Conservation (phyloP, 1,284 basidiomycete genomes). For the Polyporus tsugae region DNA sequence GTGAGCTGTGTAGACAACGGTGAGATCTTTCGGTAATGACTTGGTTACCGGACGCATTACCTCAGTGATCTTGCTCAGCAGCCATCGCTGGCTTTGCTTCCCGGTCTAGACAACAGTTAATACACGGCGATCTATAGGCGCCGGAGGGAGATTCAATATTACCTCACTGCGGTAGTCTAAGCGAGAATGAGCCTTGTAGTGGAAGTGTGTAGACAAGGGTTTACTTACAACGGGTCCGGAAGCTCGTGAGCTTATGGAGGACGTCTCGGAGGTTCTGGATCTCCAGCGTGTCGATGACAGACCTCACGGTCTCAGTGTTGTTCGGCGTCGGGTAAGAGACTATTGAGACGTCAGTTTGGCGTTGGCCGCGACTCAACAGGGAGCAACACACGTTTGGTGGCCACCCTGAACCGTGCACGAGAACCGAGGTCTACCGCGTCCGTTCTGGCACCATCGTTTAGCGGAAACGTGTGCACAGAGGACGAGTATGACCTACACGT, state of each 20-base stretch:
- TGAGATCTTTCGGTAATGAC: slow-evolving; percentile 10
- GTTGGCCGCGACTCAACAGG: slow-evolving; percentile 5
- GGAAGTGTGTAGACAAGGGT: background rate
- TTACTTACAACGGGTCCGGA: slow-evolving; percentile 71
- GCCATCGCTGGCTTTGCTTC: slow-evolving; percentile 83
- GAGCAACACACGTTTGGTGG: slow-evolving; percentile 48
- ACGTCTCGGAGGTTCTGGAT: slow-evolving; percentile 74
- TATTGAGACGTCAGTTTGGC: background rate
- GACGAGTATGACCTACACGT: slow-evolving; percentile 66
- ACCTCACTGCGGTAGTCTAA: slow-evolving; percentile 85
- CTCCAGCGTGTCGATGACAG: slow-evolving; percentile 71
- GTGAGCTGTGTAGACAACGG: slow-evolving; percentile 63
- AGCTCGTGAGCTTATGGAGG: slow-evolving; percentile 78
- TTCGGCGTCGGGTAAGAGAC: slow-evolving; percentile 63
- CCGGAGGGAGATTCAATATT: slow-evolving; percentile 30
- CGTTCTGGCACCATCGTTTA: slow-evolving; percentile 59
- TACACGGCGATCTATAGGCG: slow-evolving; percentile 17
- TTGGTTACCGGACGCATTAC: slow-evolving; percentile 46
- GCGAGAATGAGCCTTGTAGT: slow-evolving; percentile 29
- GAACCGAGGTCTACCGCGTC: slow-evolving; percentile 71
- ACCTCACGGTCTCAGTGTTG: slow-evolving; percentile 62
- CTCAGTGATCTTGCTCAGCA: slow-evolving; percentile 76
- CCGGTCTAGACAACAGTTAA: slow-evolving; percentile 65
- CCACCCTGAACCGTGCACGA: slow-evolving; percentile 48
- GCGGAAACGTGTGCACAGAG: slow-evolving; percentile 1